These are phyloP conservation scores for Mycena filopes DNA, from an alignment of 768 basidiomycete species.

Conservation along the genomic window DNA sequence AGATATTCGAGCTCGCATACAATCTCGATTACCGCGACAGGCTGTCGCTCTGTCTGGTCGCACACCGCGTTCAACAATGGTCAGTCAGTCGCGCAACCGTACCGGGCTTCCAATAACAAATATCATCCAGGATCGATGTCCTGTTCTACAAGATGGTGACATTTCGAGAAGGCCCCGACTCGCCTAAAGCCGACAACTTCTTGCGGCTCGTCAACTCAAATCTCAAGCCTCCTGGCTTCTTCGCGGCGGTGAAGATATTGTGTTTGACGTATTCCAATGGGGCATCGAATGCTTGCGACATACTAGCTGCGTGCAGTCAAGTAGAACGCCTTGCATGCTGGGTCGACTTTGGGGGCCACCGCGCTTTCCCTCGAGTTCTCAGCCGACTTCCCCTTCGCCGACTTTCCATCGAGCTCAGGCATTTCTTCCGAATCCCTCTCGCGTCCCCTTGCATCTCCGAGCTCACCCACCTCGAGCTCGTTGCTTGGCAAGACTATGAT, in stretches of 20 bases:
- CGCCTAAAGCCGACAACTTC: not conserved
- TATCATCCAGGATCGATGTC: not conserved
- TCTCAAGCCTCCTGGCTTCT: not conserved
- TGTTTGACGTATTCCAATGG: not conserved
- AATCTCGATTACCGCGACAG: not conserved
- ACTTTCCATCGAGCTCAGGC: not conserved
- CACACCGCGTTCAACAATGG: slow-evolving; percentile 1
- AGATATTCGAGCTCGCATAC: slow-evolving; percentile 10
- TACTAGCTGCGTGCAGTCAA: not conserved
- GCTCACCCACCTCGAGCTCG: not conserved
- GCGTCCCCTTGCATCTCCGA: not conserved
- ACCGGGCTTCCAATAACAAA: not conserved
- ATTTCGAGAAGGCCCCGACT: not conserved
- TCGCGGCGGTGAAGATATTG: not conserved
- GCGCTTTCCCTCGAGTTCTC: not conserved
- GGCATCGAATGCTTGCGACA: no score
- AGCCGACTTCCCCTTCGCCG: slow-evolving; percentile 3
- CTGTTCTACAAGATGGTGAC: not conserved
- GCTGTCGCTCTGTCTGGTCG: not conserved
- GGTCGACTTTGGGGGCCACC: not conserved
- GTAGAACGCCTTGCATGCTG: not conserved
- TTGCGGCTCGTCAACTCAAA: not conserved
- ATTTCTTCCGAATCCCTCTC: not conserved
- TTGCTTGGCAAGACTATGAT: not conserved
- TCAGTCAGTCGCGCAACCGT: not conserved